Evolutionary conservation across 306 rosid species (phyloP), one percentile per base, ranked within the genome.

Genomic region (Corylus americana): DNA sequence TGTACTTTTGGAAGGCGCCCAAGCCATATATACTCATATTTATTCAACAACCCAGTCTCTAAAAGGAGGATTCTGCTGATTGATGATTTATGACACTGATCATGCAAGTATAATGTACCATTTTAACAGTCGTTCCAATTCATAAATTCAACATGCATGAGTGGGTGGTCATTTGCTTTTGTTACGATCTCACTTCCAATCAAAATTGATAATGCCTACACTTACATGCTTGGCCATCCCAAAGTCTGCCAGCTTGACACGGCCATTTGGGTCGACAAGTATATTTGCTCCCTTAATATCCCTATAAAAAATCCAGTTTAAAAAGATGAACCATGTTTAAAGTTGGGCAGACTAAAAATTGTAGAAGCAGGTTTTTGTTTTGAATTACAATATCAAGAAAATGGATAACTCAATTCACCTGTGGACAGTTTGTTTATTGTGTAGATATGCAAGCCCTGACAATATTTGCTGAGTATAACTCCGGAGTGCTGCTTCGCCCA

Each of bases 171-270:
- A n/a, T 66, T 39, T 39, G 25, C 51, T 4, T 42, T 68, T 68
- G 42, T n/a, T 42, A 18, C 27, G 9, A 18, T 42, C 72, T 68
- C 29, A 42, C 72, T 18, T 68, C 71, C 74, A 50, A 83, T 31
- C 51, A 78, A 74, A 51, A 27, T 6, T 49, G 53, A 49, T 49
- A 11, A 11, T 49, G 53, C 55, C 75, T 31, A 69, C 27, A 75
- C 96, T 93, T 91, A 96, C 99, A 89, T 96, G 99, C 85, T 96
- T 96, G 72, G 99, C 99, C 99, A 96, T 96, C 88, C 99, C 98
- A 89, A 96, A 96, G 84, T 96, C 99, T 59, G 96, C 99, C 89
- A 96, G 83, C 86, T 93, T 96, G 82, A 96, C 93, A 55, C 96
- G 92, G 51, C 99, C 98, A 84, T 77, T 87, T 79, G 97, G 98